phyloP scores from a whole-genome alignment of 2,329 filamentous ascomycete genomes.

The Fusarium tuaranense region DNA sequence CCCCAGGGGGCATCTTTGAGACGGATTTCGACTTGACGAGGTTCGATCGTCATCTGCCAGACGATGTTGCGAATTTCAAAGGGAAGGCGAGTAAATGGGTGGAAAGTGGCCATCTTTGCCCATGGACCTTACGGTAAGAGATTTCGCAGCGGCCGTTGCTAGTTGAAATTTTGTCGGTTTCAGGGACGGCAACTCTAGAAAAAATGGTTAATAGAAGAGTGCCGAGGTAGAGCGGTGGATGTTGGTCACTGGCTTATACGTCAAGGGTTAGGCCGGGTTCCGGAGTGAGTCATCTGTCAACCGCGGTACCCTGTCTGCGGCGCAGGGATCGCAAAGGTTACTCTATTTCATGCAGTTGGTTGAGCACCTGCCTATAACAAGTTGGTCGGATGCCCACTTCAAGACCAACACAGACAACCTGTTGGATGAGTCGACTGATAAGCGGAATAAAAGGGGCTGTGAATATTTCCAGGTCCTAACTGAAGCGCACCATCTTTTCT shows the following conservation, averaged over 20 bases:
- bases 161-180: not conserved
- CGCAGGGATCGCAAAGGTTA: not conserved
- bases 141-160: not conserved
- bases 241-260: not conserved
- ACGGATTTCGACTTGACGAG: conserved; percentile 16
- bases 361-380: not conserved
- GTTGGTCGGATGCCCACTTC: not conserved
- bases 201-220: not conserved
- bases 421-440: not conserved
- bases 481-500: not conserved
- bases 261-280: not conserved
- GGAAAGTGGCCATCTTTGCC: conserved; percentile 8
- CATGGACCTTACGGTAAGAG: not conserved
- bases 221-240: not conserved
- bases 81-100: conserved; percentile 18
- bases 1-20: too few relatives aligned
- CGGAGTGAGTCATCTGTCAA: not conserved
- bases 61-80: not conserved
- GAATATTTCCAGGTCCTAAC: not conserved
- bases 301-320: not conserved
- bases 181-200: not conserved
- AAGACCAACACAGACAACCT: not conserved
- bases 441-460: not conserved
- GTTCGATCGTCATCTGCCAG: not conserved
- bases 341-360: not conserved